phyloP scores from a whole-genome alignment of 2,329 filamentous ascomycete genomes.

The Rutstroemia sydowiana region DNA sequence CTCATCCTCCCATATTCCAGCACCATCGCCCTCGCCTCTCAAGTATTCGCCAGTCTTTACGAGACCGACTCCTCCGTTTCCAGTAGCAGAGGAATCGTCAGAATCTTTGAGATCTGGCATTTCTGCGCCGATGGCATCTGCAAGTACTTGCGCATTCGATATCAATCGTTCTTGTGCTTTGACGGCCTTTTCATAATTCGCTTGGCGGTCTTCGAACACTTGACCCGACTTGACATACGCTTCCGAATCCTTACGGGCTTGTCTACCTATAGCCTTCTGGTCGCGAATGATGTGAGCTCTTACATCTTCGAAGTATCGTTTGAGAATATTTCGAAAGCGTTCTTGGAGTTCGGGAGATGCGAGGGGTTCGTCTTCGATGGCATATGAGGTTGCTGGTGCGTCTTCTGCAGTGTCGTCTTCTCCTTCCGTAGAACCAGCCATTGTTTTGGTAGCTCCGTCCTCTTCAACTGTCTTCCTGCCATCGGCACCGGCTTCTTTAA shows the following conservation, averaged over 20 bases:
- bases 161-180: slow-evolving; percentile 89
- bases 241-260: slow-evolving; percentile 91
- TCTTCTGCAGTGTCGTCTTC: slow-evolving; percentile 37
- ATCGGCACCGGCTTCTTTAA: slow-evolving; percentile 63
- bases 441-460: slow-evolving; percentile 58
- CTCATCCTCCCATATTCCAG: slow-evolving; percentile 98
- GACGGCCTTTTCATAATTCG: slow-evolving; percentile 88
- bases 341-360: slow-evolving; percentile 71
- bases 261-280: slow-evolving; percentile 78
- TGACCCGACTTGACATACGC: slow-evolving; percentile 98
- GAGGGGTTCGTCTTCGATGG: slow-evolving; percentile 62
- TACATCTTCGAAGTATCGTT: slow-evolving; percentile 86
- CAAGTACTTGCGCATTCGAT: slow-evolving; percentile 82
- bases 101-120: slow-evolving; percentile 91
- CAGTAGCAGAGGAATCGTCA: slow-evolving; percentile 57
- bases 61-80: slow-evolving; percentile 77
- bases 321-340: slow-evolving; percentile 78
- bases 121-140: slow-evolving; percentile 78
- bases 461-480: slow-evolving; percentile 79
- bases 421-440: slow-evolving; percentile 35
- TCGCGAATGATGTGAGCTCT: slow-evolving; percentile 84
- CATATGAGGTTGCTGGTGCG: slow-evolving; percentile 36
- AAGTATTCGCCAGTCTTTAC: slow-evolving; percentile 93
- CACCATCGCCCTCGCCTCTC: slow-evolving; percentile 78
- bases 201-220: slow-evolving; percentile 93